These are phyloP conservation scores for Rhynchospora breviuscula DNA, from an alignment of 176 grass and related monocot genomes.

Conservation along the genomic window DNA sequence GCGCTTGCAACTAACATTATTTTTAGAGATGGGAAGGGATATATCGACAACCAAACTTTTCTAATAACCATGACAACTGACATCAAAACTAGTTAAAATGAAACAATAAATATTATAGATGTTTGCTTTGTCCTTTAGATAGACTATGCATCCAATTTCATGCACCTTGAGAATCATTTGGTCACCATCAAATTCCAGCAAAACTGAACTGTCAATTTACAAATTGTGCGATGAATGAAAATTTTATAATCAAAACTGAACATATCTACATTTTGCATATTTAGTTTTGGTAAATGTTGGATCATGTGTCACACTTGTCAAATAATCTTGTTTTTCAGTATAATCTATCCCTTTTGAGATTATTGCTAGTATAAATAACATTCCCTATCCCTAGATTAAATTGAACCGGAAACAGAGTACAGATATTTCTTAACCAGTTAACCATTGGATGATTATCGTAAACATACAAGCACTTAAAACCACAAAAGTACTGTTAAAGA, in stretches of 20 bases:
- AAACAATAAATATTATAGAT: neutral
- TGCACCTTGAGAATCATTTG: neutral
- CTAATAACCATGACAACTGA: neutral
- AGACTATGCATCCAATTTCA: neutral
- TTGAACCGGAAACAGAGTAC: neutral
- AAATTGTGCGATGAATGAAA: neutral
- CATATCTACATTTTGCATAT: neutral
- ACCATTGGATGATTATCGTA: neutral
- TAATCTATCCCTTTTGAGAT: neutral
- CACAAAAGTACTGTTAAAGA: neutral
- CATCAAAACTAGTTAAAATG: neutral
- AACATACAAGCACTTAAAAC: neutral
- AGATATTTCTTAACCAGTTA: neutral
- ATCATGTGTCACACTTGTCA: neutral
- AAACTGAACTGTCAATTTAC: neutral
- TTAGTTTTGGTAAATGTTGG: neutral
- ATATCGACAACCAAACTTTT: neutral
- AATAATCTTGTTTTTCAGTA: neutral
- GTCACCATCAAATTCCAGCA: neutral
- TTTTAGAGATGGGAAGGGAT: neutral
- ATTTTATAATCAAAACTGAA: neutral
- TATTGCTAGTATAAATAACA: neutral
- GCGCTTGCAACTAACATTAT: neutral
- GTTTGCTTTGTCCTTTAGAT: neutral
- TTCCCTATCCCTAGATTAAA: neutral